These are phyloP conservation scores for Epithele typhae DNA, from an alignment of 768 basidiomycete genomes.

Conservation along the genomic window DNA sequence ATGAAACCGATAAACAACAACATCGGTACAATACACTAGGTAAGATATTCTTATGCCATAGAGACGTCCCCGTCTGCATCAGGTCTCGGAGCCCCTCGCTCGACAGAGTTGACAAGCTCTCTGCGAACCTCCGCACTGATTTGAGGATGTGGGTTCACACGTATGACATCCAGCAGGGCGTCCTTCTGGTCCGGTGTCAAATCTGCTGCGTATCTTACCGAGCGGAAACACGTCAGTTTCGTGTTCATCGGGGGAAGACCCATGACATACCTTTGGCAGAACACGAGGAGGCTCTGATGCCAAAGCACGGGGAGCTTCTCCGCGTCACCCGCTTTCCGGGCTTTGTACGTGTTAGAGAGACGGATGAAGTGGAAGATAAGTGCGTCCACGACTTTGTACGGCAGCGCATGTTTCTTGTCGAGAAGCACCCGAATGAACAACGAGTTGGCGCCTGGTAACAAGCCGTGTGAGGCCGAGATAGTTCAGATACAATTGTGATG, in stretches of 20 bases:
- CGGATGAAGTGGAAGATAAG: slow-evolving; percentile 98
- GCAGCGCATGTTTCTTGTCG: slow-evolving; percentile 97
- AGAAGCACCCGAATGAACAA: slow-evolving; percentile 94
- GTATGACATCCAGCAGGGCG: slow-evolving; percentile 89
- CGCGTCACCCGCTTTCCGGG: slow-evolving; percentile 59
- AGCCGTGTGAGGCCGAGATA: neutral
- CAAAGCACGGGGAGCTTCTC: slow-evolving; percentile 93
- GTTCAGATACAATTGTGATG: neutral
- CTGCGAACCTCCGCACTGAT: slow-evolving; percentile 88
- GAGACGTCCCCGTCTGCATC: slow-evolving; percentile 54
- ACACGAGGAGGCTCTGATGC: slow-evolving; percentile 95
- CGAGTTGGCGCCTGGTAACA: slow-evolving; percentile 79
- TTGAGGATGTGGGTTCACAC: slow-evolving; percentile 80
- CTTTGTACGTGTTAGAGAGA: slow-evolving; percentile 87
- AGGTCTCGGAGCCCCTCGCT: slow-evolving; percentile 72
- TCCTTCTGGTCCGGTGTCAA: slow-evolving; percentile 97
- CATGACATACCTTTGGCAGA: slow-evolving; percentile 73
- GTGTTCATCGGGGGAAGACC: neutral
- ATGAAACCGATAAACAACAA: too few relatives aligned
- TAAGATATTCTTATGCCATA: slow-evolving; percentile 12
- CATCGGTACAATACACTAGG: too few relatives aligned
- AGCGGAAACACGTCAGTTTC: too few relatives aligned
- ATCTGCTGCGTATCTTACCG: slow-evolving; percentile 81
- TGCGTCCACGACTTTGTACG: slow-evolving; percentile 96
- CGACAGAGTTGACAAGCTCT: slow-evolving; percentile 84